A percentile compares a stretch with the other conserved stretches of the same genome.
Evolutionary conservation across 345 rosid genomes (phyloP).

Genomic region (Eucalyptus decipiens): DNA sequence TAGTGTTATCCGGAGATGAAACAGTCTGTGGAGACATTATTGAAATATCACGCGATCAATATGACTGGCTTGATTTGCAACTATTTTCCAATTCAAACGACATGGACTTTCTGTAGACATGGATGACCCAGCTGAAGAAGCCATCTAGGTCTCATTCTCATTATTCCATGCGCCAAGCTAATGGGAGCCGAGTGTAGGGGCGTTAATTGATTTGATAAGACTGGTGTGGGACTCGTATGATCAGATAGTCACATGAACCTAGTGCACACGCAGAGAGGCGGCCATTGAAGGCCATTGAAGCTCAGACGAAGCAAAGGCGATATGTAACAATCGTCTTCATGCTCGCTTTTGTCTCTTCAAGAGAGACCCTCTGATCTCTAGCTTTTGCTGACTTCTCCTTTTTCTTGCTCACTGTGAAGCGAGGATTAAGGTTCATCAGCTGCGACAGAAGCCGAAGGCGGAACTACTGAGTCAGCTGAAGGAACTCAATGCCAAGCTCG

Average conservation of each 20-base stretch:
- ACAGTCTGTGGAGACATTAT: background rate
- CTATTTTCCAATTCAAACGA: background rate
- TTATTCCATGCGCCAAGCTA: background rate
- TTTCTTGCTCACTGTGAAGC: background rate
- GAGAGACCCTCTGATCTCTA: background rate
- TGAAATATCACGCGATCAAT: background rate
- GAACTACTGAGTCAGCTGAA: too few relatives aligned
- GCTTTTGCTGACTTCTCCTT: background rate
- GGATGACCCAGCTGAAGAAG: background rate
- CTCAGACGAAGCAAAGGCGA: background rate
- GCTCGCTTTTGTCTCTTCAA: background rate
- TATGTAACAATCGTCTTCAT: background rate
- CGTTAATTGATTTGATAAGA: background rate
- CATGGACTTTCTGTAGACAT: background rate
- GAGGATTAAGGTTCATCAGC: constrained; percentile 41
- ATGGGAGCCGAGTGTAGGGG: background rate
- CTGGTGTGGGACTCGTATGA: background rate
- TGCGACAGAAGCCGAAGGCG: constrained; percentile 36
- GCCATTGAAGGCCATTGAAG: background rate
- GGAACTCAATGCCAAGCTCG: too few relatives aligned
- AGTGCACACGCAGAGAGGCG: background rate
- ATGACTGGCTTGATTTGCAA: background rate
- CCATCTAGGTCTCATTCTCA: background rate
- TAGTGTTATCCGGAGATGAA: background rate
- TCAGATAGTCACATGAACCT: background rate